A percentile compares a stretch with the other conserved stretches of the same genome.
Conservation (phyloP, 2,329 filamentous ascomycete species). For the Rhexocercosporidium sp. region DNA sequence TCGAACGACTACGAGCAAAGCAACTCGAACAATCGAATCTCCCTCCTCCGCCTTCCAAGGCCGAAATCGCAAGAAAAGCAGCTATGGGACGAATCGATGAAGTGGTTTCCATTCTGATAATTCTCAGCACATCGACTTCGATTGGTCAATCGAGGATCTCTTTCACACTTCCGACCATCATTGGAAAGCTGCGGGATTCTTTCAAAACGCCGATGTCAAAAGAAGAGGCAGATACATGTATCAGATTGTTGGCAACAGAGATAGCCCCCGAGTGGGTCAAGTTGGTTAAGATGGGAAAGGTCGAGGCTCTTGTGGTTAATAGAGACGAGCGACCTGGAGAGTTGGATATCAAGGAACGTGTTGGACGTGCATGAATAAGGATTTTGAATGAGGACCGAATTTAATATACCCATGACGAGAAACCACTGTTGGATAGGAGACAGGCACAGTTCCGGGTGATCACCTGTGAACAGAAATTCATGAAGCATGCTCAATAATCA, state of each 20-base stretch:
- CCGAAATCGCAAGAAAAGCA: slow-evolving; percentile 63
- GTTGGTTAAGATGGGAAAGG: slow-evolving; percentile 50
- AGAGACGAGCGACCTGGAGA: slow-evolving; percentile 39
- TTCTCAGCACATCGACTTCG: slow-evolving; percentile 62
- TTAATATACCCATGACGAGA: slow-evolving; percentile 4
- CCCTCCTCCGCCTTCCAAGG: slow-evolving; percentile 53
- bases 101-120: slow-evolving; percentile 69
- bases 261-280: slow-evolving; percentile 56
- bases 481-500: slow-evolving; percentile 22
- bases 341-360: slow-evolving; percentile 35
- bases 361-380: slow-evolving; percentile 24
- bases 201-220: slow-evolving; percentile 53
- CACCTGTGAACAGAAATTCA: background rate
- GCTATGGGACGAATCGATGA: slow-evolving; percentile 73
- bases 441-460: background rate
- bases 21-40: slow-evolving; percentile 57
- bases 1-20: slow-evolving; percentile 79
- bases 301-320: slow-evolving; percentile 52
- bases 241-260: slow-evolving; percentile 52
- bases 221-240: slow-evolving; percentile 52
- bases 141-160: slow-evolving; percentile 62
- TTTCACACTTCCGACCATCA: slow-evolving; percentile 67
- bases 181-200: slow-evolving; percentile 72
- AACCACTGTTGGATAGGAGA: slow-evolving; percentile 14
- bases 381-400: background rate